Percentiles rank a stretch among this genome's conserved stretches.
Evolutionary conservation across 75 land plant species (phyloP).

Genomic region (Selaginella tamariscina): DNA sequence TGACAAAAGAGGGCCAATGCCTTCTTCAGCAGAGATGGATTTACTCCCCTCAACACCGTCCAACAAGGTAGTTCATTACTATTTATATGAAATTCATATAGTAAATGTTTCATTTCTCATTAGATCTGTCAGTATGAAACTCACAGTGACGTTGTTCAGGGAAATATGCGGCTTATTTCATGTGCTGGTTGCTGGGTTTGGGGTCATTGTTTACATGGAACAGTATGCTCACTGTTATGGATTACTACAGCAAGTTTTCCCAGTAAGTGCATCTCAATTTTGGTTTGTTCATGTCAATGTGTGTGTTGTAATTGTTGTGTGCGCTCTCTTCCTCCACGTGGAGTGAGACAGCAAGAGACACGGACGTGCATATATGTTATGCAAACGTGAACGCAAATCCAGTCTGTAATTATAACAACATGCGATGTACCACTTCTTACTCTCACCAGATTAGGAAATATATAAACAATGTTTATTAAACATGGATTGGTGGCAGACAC

Average conservation of each 20-base stretch:
- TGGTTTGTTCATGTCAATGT: not conserved
- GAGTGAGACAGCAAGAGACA: too few relatives aligned
- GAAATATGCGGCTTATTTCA: conserved; percentile 4
- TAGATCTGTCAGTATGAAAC: too few relatives aligned
- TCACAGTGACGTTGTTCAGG: not conserved
- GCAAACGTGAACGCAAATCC: too few relatives aligned
- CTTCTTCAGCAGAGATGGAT: not conserved
- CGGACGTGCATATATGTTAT: too few relatives aligned
- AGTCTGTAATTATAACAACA: too few relatives aligned
- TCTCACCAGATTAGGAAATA: too few relatives aligned
- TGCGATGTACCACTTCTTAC: too few relatives aligned
- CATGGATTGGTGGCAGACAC: too few relatives aligned
- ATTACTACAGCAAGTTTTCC: conserved; percentile 9
- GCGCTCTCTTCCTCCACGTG: not conserved
- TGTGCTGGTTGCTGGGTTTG: conserved; percentile 5
- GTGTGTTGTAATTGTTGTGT: too few relatives aligned
- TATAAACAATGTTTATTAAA: too few relatives aligned
- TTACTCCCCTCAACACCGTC: not conserved
- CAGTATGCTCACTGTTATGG: conserved; percentile 9
- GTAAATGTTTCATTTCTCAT: too few relatives aligned
- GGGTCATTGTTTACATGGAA: conserved; percentile 8
- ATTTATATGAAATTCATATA: too few relatives aligned
- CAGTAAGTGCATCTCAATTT: not conserved
- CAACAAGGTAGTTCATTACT: not conserved
- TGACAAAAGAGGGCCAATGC: not conserved